These are phyloP conservation scores for Pleurotus citrinopileatus DNA, from an alignment of 768 basidiomycete species.

Conservation along the genomic window DNA sequence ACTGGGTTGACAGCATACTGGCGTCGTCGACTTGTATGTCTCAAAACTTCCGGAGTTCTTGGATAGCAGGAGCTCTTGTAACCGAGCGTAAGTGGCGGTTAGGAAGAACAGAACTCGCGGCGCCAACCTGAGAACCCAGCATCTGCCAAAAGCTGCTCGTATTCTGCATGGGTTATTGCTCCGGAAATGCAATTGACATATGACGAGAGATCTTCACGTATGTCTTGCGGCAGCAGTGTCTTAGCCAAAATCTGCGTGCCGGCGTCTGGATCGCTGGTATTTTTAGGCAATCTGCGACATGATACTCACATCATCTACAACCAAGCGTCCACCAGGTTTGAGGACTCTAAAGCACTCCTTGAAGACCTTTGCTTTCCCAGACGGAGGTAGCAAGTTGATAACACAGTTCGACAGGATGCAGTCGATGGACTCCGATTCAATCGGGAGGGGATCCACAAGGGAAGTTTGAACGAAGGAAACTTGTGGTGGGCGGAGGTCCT, in stretches of 20 bases:
- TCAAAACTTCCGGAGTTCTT: constrained; percentile 41
- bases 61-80: constrained; percentile 36
- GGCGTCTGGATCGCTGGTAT: background rate
- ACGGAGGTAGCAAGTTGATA: constrained; percentile 43
- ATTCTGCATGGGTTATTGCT: constrained; percentile 38
- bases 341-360: constrained; percentile 48
- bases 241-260: constrained; percentile 50
- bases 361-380: constrained; percentile 39
- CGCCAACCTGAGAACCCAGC: constrained; percentile 44
- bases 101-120: background rate
- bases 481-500: constrained; percentile 41
- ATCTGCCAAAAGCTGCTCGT: constrained; percentile 30
- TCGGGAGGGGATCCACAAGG: constrained; percentile 43
- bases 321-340: constrained; percentile 55
- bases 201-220: constrained; percentile 36
- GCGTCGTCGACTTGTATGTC: constrained; percentile 22
- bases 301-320: constrained; percentile 45
- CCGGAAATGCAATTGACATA: constrained; percentile 47
- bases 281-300: background rate
- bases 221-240: constrained; percentile 36
- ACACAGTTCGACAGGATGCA: constrained; percentile 60
- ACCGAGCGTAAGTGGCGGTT: background rate
- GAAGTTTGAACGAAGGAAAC: constrained; percentile 45
- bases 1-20: constrained; percentile 16
- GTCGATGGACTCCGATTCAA: constrained; percentile 45